Percentiles rank a stretch among this genome's conserved stretches.
Conservation (phyloP, 1,139 yeast genomes). For the Candida pseudoviswanathii region DNA sequence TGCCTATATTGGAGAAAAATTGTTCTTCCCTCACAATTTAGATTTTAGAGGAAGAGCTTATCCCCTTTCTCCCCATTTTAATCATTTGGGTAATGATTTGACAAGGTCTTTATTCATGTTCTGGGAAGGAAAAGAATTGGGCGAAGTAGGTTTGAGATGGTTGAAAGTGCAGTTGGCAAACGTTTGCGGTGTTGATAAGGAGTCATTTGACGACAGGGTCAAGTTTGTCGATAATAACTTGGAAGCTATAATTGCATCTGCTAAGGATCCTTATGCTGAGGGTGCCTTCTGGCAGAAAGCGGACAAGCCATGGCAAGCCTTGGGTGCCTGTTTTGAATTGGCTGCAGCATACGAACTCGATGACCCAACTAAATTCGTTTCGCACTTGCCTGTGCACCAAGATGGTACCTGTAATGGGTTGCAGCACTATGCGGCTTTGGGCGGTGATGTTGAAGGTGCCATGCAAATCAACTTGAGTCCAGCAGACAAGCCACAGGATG, state of each 20-base stretch:
- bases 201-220: slow-evolving; percentile 74
- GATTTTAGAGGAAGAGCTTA: slow-evolving; percentile 97
- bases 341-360: slow-evolving; percentile 66
- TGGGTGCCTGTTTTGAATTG: slow-evolving; percentile 84
- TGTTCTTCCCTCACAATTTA: slow-evolving; percentile 90
- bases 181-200: slow-evolving; percentile 84
- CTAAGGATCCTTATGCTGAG: slow-evolving; percentile 64
- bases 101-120: slow-evolving; percentile 82
- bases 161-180: slow-evolving; percentile 89
- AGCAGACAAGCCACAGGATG: slow-evolving; percentile 86
- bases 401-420: slow-evolving; percentile 98
- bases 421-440: slow-evolving; percentile 97
- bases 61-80: slow-evolving; percentile 80
- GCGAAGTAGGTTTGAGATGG: slow-evolving; percentile 80
- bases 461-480: slow-evolving; percentile 86
- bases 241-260: slow-evolving; percentile 64
- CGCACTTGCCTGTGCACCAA: slow-evolving; percentile 91
- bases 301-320: slow-evolving; percentile 95
- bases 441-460: slow-evolving; percentile 96
- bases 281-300: slow-evolving; percentile 82
- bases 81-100: slow-evolving; percentile 89
- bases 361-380: slow-evolving; percentile 74
- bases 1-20: slow-evolving; percentile 85
- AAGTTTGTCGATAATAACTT: slow-evolving; percentile 70
- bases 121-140: slow-evolving; percentile 86